A percentile compares a stretch with the other conserved stretches of the same genome.
Conservation (phyloP, 2,329 filamentous ascomycete genomes). For the Hysterium pulicare region DNA sequence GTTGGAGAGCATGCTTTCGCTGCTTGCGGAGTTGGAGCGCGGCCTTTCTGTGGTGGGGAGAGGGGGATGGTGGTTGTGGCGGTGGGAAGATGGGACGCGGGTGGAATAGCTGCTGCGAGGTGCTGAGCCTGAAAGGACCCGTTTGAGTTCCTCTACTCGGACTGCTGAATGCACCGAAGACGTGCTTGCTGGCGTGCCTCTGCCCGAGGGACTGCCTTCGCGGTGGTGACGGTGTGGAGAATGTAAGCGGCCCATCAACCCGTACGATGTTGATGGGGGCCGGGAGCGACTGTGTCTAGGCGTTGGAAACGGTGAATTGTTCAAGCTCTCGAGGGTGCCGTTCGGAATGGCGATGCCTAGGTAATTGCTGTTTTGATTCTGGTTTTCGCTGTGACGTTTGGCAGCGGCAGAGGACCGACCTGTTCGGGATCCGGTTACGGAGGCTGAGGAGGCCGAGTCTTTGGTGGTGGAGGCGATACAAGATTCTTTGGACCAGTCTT, state of each 20-base stretch:
- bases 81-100: slow-evolving; percentile 19
- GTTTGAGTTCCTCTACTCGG: slow-evolving; percentile 46
- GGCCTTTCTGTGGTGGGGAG: no score
- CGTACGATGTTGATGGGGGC: slow-evolving; percentile 31
- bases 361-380: slow-evolving; percentile 37
- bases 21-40: slow-evolving; percentile 52
- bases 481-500: slow-evolving; percentile 74
- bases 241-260: slow-evolving; percentile 29
- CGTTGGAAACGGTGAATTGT: slow-evolving; percentile 29
- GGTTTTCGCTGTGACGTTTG: no score
- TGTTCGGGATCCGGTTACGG: slow-evolving; percentile 70
- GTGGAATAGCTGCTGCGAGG: slow-evolving; percentile 30
- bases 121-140: slow-evolving; percentile 40
- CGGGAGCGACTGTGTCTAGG: slow-evolving; percentile 30
- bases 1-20: slow-evolving; percentile 65
- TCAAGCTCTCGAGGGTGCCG: slow-evolving; percentile 30
- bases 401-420: slow-evolving; percentile 19
- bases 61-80: no score
- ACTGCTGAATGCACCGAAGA: slow-evolving; percentile 38
- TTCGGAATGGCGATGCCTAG: slow-evolving; percentile 55
- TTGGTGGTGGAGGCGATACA: slow-evolving; percentile 66
- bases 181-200: slow-evolving; percentile 29
- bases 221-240: slow-evolving; percentile 24
- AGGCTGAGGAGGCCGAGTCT: slow-evolving; percentile 66
- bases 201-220: slow-evolving; percentile 20